These are phyloP conservation scores for Aspergillus incahuasiensis DNA, from an alignment of 495 filamentous ascomycete genomes.

Conservation along the genomic window DNA sequence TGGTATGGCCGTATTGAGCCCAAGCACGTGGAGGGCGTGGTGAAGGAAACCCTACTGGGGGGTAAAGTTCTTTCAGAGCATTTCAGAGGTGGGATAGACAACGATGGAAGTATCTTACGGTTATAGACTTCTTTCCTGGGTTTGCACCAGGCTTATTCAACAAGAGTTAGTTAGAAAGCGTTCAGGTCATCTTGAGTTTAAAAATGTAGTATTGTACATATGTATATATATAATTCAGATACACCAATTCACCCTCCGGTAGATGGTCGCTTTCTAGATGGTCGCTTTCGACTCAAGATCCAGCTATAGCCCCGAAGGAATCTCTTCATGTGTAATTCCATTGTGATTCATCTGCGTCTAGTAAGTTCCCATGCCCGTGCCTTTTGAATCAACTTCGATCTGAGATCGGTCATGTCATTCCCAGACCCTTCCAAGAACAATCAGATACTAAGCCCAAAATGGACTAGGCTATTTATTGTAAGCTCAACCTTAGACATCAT, in stretches of 20 bases:
- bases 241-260: too few species aligned
- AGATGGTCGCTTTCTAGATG: too few species aligned
- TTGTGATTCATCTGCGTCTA: too few species aligned
- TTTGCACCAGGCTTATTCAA: background rate
- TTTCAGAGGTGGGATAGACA: conserved; percentile 51
- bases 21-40: conserved; percentile 78
- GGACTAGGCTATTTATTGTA: conserved; percentile 7
- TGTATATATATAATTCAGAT: background rate
- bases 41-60: conserved; percentile 70
- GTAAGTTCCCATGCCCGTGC: too few species aligned
- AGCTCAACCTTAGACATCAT: background rate
- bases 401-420: background rate
- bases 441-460: conserved; percentile 25
- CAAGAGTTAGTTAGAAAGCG: background rate
- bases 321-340: too few species aligned
- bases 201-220: background rate
- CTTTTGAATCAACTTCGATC: too few species aligned
- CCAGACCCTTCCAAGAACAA: background rate
- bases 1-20: conserved; percentile 94
- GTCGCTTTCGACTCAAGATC: too few species aligned
- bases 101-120: conserved; percentile 34
- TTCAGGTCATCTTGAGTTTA: background rate
- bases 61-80: conserved; percentile 73
- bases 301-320: too few species aligned
- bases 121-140: conserved; percentile 18